A percentile compares a stretch with the other conserved stretches of the same genome.
phyloP scores from a whole-genome alignment of 805 yeast species.

The Metschnikowia cerradonensis region DNA sequence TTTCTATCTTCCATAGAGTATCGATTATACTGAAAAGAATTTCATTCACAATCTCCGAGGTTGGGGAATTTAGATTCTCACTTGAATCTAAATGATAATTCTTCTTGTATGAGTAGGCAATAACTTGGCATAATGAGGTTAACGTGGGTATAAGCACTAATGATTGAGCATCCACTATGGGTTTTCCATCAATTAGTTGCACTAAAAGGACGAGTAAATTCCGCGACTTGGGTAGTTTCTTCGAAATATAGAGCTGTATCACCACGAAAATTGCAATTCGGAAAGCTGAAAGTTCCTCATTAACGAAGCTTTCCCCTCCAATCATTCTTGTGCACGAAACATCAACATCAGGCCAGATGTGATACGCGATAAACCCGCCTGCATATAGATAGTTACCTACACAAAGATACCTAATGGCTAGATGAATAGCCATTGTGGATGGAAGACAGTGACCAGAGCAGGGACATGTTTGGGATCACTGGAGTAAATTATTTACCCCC shows the following conservation, averaged over 20 bases:
- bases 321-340: not conserved
- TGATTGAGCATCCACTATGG: conserved; percentile 5
- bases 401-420: not conserved
- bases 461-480: not conserved
- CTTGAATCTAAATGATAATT: not conserved
- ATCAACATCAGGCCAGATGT: not conserved
- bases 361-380: not conserved
- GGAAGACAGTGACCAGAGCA: not conserved
- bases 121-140: conserved; percentile 8
- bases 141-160: conserved; percentile 8
- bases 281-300: conserved; percentile 48
- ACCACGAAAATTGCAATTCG: conserved; percentile 49
- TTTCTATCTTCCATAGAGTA: conserved; percentile 43
- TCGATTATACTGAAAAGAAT: conserved; percentile 6
- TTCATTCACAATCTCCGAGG: not conserved
- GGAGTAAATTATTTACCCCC: not conserved
- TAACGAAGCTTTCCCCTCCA: conserved; percentile 2
- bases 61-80: not conserved
- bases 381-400: not conserved
- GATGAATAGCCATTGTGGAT: not conserved
- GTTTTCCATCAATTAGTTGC: conserved; percentile 11
- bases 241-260: conserved; percentile 44
- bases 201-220: conserved; percentile 6
- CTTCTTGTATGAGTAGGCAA: not conserved
- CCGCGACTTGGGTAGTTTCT: conserved; percentile 26